Evolutionary conservation across 1,139 yeast genomes (phyloP), one percentile per base, ranked within the genome.

Genomic region (Scheffersomyces quercinus): DNA sequence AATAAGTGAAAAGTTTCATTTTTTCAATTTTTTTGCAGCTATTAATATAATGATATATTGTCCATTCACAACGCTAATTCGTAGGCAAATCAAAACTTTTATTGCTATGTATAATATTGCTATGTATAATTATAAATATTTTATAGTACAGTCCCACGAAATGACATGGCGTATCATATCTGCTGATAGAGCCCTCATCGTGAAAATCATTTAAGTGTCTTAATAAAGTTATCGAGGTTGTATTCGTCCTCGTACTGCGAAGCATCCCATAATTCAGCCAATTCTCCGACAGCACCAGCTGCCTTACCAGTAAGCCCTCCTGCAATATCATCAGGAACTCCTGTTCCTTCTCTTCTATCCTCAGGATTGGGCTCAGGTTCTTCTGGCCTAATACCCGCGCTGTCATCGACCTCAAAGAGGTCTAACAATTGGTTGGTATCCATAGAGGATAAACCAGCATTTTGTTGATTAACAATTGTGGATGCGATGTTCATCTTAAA

Each of bases 401-500:
- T 76, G 28, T 81, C 86, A 42, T 83, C 87, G 29, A 82, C 83
- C 54, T 88, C 93, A 63, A 95, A 95, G 59, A 95, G 70, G 58
- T 95, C 99, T 42, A 95, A 73, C 49, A 95, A 75, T 66, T 95
- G 98, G 59, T 88, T 91, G 0, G 99, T 91, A 58, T 90, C 98
- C 99, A 95, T 95, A 0, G 97, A 88, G 5, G 89, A 81, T 53
- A 95, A 76, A 0, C 98, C 99, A 9, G 96, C 81, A 63, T 95
- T 95, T 62, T 95, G 99, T 64, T 95, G 99, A 60, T 91, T 91
- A 43, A 95, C 95, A 56, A 95, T 88, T 0, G 97, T 88, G 0
- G 96, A 88, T 0, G 99, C 99, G 60, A 95, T 89, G 62, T 91
- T 93, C 86, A 95, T 85, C 69, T 95, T 95, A 80, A 95, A 95